A percentile compares a stretch with the other conserved stretches of the same genome.
Evolutionary conservation across 768 basidiomycete species (phyloP).

Genomic region (Rhizopogon rudus): DNA sequence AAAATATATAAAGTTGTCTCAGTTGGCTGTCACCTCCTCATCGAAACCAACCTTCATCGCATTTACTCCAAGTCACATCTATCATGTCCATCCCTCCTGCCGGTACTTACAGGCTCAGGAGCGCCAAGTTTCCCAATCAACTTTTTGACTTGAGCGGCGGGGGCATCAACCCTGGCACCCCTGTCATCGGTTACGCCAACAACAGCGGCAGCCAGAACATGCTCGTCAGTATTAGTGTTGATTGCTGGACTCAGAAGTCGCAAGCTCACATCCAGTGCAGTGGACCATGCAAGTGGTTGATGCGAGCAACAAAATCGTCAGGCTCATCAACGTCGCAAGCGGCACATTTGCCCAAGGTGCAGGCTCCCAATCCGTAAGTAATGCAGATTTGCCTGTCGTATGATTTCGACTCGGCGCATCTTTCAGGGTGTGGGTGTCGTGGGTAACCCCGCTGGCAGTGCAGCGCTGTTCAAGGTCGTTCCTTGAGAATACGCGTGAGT

Average conservation of each 20-base stretch:
- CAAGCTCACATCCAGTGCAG: background rate
- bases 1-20: background rate
- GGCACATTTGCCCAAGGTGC: background rate
- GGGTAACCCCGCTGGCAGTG: background rate
- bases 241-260: background rate
- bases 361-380: background rate
- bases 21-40: background rate
- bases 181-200: background rate
- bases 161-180: slow-evolving; percentile 8
- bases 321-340: background rate
- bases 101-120: background rate
- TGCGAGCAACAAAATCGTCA: background rate
- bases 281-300: background rate
- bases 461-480: too few relatives aligned
- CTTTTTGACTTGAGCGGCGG: slow-evolving; percentile 19
- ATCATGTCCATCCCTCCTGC: background rate
- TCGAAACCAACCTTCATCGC: background rate
- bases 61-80: background rate
- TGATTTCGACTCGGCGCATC: background rate
- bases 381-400: background rate
- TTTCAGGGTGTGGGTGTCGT: background rate
- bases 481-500: too few relatives aligned
- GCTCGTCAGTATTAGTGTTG: background rate
- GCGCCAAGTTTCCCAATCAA: background rate
- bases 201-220: background rate